Evolutionary conservation across 768 basidiomycete genomes (phyloP).

Genomic region (Phanerochaete sordida): DNA sequence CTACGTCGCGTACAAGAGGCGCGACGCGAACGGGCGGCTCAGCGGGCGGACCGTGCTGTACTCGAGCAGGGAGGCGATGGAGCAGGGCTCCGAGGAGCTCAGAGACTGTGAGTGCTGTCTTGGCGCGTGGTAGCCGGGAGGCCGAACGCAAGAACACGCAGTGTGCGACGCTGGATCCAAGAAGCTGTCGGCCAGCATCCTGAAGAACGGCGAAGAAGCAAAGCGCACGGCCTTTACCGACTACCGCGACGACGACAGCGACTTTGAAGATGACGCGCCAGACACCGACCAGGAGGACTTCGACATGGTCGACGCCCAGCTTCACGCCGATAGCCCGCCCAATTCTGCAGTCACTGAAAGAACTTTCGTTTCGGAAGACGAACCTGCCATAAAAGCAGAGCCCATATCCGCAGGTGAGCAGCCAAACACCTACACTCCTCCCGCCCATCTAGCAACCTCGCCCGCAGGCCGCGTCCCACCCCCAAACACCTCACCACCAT

Average conservation of each 20-base stretch:
- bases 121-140: background rate
- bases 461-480: background rate
- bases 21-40: slow-evolving; percentile 3
- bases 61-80: slow-evolving; percentile 7
- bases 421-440: background rate
- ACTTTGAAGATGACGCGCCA: slow-evolving; percentile 10
- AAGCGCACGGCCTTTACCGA: background rate
- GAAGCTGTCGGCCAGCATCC: background rate
- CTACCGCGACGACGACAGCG: slow-evolving; percentile 12
- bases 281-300: slow-evolving; percentile 8
- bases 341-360: background rate
- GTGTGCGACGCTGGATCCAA: background rate
- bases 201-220: background rate
- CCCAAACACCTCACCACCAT: background rate
- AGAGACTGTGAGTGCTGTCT: slow-evolving; percentile 4
- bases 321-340: background rate
- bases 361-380: background rate
- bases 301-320: slow-evolving; percentile 5
- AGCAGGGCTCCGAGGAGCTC: background rate
- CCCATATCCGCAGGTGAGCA: background rate
- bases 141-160: background rate
- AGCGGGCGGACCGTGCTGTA: slow-evolving; percentile 6
- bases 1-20: slow-evolving; percentile 8
- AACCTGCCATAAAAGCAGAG: background rate
- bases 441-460: background rate